Conservation (phyloP, 163 green algal species). For the Smithsoniella earleae region DNA sequence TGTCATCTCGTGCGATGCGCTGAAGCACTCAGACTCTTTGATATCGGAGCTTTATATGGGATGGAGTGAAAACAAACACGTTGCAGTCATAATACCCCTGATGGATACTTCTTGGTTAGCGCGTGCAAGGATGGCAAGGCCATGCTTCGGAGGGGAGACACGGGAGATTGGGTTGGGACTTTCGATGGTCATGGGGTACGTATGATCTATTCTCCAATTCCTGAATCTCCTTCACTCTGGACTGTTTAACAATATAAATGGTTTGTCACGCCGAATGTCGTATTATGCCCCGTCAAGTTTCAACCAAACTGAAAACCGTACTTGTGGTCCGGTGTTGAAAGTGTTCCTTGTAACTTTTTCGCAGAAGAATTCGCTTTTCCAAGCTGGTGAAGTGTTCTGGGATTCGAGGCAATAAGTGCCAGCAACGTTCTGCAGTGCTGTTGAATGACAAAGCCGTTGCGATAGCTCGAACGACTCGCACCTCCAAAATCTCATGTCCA, state of each 20-base stretch:
- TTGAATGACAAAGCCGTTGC: no score
- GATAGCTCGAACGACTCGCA: no score
- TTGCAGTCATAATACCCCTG: slow-evolving; percentile 64
- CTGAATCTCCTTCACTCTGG: no score
- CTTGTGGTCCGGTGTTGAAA: background rate
- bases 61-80: background rate
- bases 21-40: background rate
- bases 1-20: no score
- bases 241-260: background rate
- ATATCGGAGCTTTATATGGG: background rate
- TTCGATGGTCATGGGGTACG: slow-evolving; percentile 92
- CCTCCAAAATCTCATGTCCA: no score
- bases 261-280: background rate
- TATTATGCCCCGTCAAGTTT: background rate
- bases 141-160: slow-evolving; percentile 90
- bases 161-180: slow-evolving; percentile 96
- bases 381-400: no score
- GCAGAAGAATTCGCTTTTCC: no score
- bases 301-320: no score
- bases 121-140: slow-evolving; percentile 93
- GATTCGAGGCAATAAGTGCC: no score
- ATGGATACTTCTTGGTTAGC: slow-evolving; percentile 89
- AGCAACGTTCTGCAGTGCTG: no score
- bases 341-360: background rate
- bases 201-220: background rate